phyloP scores from a whole-genome alignment of 805 yeast genomes.

The Candida xiaguanensis region DNA sequence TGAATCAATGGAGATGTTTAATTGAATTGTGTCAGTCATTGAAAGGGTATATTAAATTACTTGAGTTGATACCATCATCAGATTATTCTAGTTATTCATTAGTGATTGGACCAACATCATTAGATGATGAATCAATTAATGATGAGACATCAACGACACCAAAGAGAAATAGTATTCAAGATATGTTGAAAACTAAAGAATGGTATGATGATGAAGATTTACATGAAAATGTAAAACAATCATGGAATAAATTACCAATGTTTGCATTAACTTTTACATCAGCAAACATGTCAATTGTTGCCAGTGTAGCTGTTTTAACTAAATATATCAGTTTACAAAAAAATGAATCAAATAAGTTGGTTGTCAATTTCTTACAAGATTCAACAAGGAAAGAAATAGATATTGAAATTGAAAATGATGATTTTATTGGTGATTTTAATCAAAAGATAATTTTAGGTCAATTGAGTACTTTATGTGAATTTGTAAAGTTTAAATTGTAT shows the following conservation, averaged over 20 bases:
- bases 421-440: background rate
- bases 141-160: background rate
- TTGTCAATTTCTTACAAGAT: conserved; percentile 6
- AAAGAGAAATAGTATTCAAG: background rate
- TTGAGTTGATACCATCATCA: conserved; percentile 23
- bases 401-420: background rate
- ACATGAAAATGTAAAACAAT: conserved; percentile 10
- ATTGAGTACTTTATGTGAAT: conserved; percentile 6
- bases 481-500: conserved; percentile 6
- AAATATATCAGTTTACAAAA: conserved; percentile 10
- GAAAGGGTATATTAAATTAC: conserved; percentile 24
- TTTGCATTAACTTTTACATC: conserved; percentile 15
- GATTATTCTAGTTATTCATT: conserved; percentile 8
- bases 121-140: background rate
- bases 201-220: conserved; percentile 14
- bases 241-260: conserved; percentile 19
- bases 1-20: conserved; percentile 27
- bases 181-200: conserved; percentile 1
- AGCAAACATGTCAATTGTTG: conserved; percentile 14
- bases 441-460: conserved; percentile 1
- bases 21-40: conserved; percentile 25
- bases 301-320: conserved; percentile 18
- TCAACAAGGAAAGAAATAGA: background rate
- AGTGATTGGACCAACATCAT: conserved; percentile 11
- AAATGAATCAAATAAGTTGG: conserved; percentile 7